These are phyloP conservation scores for Colletotrichum somersetense DNA, from an alignment of 2,329 filamentous ascomycete species.

Conservation along the genomic window DNA sequence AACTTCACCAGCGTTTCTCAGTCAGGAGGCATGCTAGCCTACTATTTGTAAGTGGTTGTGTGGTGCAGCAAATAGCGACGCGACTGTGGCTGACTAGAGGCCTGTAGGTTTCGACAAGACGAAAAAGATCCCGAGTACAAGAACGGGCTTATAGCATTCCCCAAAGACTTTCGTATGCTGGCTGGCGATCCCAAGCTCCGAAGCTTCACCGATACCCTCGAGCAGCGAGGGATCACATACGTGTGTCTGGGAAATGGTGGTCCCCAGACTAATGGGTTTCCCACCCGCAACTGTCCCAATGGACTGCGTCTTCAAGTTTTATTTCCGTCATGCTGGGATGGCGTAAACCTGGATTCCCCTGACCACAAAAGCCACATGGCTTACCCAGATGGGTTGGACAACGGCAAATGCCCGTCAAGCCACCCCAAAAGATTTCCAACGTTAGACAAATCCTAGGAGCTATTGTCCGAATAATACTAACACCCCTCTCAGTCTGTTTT, in stretches of 20 bases:
- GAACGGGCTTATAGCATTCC: constrained; percentile 69
- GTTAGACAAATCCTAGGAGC: background rate
- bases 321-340: constrained; percentile 75
- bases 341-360: constrained; percentile 64
- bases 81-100: background rate
- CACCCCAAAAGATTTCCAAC: constrained; percentile 69
- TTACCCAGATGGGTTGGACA: constrained; percentile 62
- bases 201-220: constrained; percentile 59
- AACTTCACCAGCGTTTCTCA: constrained; percentile 60
- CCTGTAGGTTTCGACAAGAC: constrained; percentile 55
- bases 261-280: constrained; percentile 64
- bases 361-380: constrained; percentile 70
- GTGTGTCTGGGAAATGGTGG: constrained; percentile 64
- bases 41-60: constrained; percentile 63
- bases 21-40: constrained; percentile 60
- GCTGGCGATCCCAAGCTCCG: constrained; percentile 65
- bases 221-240: constrained; percentile 66
- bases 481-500: constrained; percentile 56
- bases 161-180: constrained; percentile 74
- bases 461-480: background rate
- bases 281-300: constrained; percentile 65
- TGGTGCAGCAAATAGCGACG: constrained; percentile 2
- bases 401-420: constrained; percentile 61
- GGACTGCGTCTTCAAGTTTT: constrained; percentile 66
- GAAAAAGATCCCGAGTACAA: constrained; percentile 52